Evolutionary conservation across 2,329 filamentous ascomycete species (phyloP).

Genomic region (Acephala macrosclerotiorum): DNA sequence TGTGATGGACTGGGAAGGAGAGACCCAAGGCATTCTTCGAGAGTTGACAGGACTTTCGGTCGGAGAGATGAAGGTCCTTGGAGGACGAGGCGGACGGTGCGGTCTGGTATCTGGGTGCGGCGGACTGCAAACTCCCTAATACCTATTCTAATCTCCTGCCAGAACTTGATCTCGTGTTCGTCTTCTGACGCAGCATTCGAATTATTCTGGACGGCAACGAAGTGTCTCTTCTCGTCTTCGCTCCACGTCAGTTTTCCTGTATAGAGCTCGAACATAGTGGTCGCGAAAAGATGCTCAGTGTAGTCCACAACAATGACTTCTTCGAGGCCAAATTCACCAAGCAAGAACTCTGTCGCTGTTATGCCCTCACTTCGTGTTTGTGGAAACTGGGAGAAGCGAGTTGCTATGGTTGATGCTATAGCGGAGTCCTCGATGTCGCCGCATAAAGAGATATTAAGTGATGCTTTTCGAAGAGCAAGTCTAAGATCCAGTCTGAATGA

Average conservation of each 20-base stretch:
- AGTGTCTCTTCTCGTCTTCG: background rate
- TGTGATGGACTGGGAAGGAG: background rate
- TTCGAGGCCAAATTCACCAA: conserved; percentile 12
- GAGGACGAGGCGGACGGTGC: conserved; percentile 12
- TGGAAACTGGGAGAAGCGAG: conserved; percentile 1
- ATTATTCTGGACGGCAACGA: background rate
- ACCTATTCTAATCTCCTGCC: background rate
- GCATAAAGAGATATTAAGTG: background rate
- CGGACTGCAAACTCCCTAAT: conserved; percentile 7
- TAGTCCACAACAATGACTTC: conserved; percentile 12
- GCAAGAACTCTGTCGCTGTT: conserved; percentile 7
- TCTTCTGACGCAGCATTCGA: background rate
- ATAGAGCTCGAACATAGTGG: conserved; percentile 10
- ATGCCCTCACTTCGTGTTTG: background rate
- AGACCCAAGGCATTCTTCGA: conserved; percentile 1
- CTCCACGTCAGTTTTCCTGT: conserved; percentile 13
- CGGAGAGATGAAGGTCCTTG: background rate
- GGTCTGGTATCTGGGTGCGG: background rate
- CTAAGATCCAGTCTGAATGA: conserved; percentile 2
- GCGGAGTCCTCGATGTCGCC: conserved; percentile 9
- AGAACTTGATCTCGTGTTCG: no score
- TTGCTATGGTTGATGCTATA: conserved; percentile 2
- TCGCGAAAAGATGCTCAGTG: conserved; percentile 4
- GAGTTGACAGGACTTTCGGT: conserved; percentile 2
- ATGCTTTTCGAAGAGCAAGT: conserved; percentile 9